Evolutionary conservation across 768 basidiomycete genomes (phyloP).

Genomic region (Pulveroboletus sp.): DNA sequence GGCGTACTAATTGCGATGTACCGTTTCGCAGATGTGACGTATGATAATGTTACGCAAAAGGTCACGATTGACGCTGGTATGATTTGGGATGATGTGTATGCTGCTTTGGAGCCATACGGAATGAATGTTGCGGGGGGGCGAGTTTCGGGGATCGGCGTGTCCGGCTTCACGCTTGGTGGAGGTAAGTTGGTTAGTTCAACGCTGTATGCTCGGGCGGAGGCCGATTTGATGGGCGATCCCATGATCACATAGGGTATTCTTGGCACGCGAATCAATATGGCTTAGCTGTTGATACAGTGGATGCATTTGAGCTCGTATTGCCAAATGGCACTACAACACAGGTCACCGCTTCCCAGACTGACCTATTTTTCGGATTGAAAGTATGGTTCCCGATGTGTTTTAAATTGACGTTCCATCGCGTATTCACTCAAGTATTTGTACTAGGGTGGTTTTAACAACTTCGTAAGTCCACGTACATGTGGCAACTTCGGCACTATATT

Average conservation of each 20-base stretch:
- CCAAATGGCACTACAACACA: conserved; percentile 47
- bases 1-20: conserved; percentile 60
- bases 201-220: neutral
- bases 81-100: conserved; percentile 70
- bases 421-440: conserved; percentile 3
- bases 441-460: conserved; percentile 72
- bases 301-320: conserved; percentile 56
- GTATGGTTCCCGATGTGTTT: conserved; percentile 25
- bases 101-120: conserved; percentile 44
- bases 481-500: conserved; percentile 32
- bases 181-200: conserved; percentile 31
- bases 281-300: conserved; percentile 52
- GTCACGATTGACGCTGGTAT: conserved; percentile 40
- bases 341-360: conserved; percentile 35
- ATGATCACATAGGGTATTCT: conserved; percentile 49
- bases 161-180: conserved; percentile 59
- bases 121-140: conserved; percentile 61
- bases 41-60: conserved; percentile 38
- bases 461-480: conserved; percentile 31
- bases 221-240: conserved; percentile 2
- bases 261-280: conserved; percentile 64
- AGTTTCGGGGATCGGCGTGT: conserved; percentile 57
- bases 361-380: conserved; percentile 46
- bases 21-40: conserved; percentile 44
- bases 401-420: neutral